A percentile compares a stretch with the other conserved stretches of the same genome.
These are phyloP conservation scores for Aspergillus ruber DNA, from an alignment of 2,329 filamentous ascomycete genomes.

Conservation along the genomic window DNA sequence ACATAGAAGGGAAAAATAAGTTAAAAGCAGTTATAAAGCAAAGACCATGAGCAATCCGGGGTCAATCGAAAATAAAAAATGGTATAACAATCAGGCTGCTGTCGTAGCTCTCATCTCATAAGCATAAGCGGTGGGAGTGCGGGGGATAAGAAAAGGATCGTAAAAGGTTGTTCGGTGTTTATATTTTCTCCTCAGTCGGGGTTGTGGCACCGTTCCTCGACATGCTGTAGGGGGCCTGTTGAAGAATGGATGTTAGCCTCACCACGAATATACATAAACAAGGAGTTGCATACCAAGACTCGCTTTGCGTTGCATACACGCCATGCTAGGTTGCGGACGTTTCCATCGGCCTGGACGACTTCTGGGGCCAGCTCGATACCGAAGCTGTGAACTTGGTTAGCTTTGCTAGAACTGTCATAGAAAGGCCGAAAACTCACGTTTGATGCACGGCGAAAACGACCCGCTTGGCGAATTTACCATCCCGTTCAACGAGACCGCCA, in stretches of 20 bases:
- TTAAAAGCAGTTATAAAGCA: not conserved
- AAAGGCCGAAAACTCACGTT: slow-evolving; percentile 55
- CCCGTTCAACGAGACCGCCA: slow-evolving; percentile 74
- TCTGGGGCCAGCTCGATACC: slow-evolving; percentile 91
- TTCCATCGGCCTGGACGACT: slow-evolving; percentile 87
- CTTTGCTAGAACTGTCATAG: not conserved
- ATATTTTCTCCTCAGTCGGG: slow-evolving; percentile 38
- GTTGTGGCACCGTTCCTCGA: slow-evolving; percentile 57
- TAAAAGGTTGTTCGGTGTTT: slow-evolving; percentile 3
- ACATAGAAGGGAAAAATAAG: slow-evolving; percentile 4
- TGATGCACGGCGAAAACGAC: slow-evolving; percentile 92
- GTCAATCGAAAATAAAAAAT: not conserved
- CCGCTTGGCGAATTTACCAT: slow-evolving; percentile 80
- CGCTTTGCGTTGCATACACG: slow-evolving; percentile 93
- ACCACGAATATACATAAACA: not conserved
- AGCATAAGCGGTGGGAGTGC: not conserved
- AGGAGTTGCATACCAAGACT: slow-evolving; percentile 63
- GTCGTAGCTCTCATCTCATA: not conserved
- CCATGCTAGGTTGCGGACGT: slow-evolving; percentile 85
- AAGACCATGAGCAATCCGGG: slow-evolving; percentile 2
- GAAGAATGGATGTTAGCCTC: slow-evolving; percentile 5
- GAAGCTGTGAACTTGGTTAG: slow-evolving; percentile 46
- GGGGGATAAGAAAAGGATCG: not conserved
- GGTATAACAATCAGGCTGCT: not conserved
- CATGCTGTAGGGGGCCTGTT: slow-evolving; percentile 66